Evolutionary conservation across 2,329 filamentous ascomycete species (phyloP).

Genomic region (Aspergillus novofumigatus): DNA sequence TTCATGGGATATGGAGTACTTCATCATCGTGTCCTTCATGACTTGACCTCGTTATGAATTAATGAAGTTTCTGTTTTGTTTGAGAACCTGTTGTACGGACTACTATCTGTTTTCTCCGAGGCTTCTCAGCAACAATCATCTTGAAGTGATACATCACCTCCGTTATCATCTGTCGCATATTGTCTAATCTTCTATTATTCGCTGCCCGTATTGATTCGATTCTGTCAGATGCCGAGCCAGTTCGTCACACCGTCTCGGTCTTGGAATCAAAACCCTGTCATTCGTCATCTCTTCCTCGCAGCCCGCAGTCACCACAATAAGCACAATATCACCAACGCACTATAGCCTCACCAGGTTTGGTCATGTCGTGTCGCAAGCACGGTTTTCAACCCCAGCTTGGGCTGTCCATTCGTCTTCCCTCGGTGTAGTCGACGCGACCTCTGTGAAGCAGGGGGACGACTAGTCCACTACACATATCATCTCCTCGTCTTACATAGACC

Average conservation of each 20-base stretch:
- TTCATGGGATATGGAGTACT: background rate
- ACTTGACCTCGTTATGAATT: background rate
- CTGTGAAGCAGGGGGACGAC: background rate
- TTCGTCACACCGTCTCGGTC: background rate
- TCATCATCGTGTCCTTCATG: background rate
- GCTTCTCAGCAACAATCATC: background rate
- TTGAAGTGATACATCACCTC: background rate
- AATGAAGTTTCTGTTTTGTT: background rate
- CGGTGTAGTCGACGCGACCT: slow-evolving; percentile 6
- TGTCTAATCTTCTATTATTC: background rate
- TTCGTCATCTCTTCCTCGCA: background rate
- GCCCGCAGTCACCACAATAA: background rate
- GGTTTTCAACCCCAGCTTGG: slow-evolving; percentile 22
- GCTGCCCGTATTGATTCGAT: background rate
- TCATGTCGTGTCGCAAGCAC: slow-evolving; percentile 30
- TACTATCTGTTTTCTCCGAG: background rate
- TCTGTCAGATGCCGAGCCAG: background rate
- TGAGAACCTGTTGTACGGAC: background rate
- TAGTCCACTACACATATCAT: background rate
- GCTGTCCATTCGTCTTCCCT: slow-evolving; percentile 18
- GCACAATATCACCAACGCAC: background rate
- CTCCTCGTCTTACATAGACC: background rate
- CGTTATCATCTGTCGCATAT: background rate
- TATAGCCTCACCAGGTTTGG: slow-evolving; percentile 11
- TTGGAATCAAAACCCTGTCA: background rate